A percentile compares a stretch with the other conserved stretches of the same genome.
Evolutionary conservation across 139 green algal genomes (phyloP).

Genomic region (Nannochloris sp.): DNA sequence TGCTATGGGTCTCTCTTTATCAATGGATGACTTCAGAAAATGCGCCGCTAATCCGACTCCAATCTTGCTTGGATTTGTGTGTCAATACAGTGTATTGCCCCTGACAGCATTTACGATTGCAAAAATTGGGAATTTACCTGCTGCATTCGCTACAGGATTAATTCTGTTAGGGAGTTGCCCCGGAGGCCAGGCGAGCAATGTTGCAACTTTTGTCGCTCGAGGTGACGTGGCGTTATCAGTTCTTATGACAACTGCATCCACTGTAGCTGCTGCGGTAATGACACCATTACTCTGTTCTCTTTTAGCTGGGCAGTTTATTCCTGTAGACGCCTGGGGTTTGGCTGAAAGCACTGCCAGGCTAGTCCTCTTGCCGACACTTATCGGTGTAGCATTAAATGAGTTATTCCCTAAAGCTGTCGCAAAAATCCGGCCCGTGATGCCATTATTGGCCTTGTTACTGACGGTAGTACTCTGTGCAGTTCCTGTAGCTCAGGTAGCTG

Average conservation of each 20-base stretch:
- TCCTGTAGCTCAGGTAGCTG: slow-evolving; percentile 46
- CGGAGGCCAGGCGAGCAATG: slow-evolving; percentile 67
- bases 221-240: slow-evolving; percentile 83
- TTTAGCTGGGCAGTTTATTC: slow-evolving; percentile 64
- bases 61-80: slow-evolving; percentile 59
- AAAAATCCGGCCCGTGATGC: slow-evolving; percentile 45
- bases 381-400: slow-evolving; percentile 57
- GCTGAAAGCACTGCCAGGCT: slow-evolving; percentile 58
- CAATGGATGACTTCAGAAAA: slow-evolving; percentile 70
- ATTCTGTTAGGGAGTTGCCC: slow-evolving; percentile 78
- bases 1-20: slow-evolving; percentile 76
- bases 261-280: slow-evolving; percentile 72
- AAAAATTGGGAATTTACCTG: slow-evolving; percentile 34
- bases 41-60: slow-evolving; percentile 52
- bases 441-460: slow-evolving; percentile 55
- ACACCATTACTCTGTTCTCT: slow-evolving; percentile 69
- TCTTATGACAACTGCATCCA: slow-evolving; percentile 76
- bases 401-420: slow-evolving; percentile 39
- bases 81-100: slow-evolving; percentile 66
- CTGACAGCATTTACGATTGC: slow-evolving; percentile 53
- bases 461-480: slow-evolving; percentile 59
- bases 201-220: slow-evolving; percentile 72
- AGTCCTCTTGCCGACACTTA: slow-evolving; percentile 65
- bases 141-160: slow-evolving; percentile 52
- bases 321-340: slow-evolving; percentile 55